phyloP scores from a whole-genome alignment of 352 stramenopile species.

The Globisporangium yorkense region DNA sequence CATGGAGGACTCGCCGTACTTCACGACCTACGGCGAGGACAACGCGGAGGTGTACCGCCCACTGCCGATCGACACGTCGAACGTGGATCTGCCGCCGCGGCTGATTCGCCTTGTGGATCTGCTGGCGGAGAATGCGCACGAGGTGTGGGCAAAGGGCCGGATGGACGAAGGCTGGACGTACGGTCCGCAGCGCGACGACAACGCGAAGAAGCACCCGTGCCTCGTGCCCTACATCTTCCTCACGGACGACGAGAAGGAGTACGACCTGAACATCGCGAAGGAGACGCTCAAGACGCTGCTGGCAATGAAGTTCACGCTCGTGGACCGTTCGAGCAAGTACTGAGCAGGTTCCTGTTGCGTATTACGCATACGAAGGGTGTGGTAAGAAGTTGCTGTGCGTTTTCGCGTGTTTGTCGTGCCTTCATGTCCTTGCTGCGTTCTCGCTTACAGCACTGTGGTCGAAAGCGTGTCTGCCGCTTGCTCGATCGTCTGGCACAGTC shows the following conservation, averaged over 20 bases:
- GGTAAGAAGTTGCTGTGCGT: no score
- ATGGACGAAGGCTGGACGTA: conserved; percentile 89
- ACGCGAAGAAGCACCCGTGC: conserved; percentile 76
- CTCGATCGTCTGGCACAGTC: conserved; percentile 76
- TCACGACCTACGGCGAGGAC: conserved; percentile 56
- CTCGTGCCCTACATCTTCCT: conserved; percentile 87
- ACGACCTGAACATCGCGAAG: conserved; percentile 85
- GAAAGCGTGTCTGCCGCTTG: conserved; percentile 66
- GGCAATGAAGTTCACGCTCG: conserved; percentile 82
- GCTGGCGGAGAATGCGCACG: conserved; percentile 80
- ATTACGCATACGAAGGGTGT: background rate
- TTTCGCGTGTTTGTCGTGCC: background rate
- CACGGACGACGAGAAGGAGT: conserved; percentile 86
- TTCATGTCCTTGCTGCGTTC: background rate
- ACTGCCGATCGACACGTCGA: conserved; percentile 72
- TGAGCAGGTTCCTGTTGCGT: conserved; percentile 9
- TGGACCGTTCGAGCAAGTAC: conserved; percentile 63
- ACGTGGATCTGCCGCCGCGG: conserved; percentile 52
- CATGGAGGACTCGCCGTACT: conserved; percentile 76
- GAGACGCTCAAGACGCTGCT: conserved; percentile 86
- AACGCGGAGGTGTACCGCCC: conserved; percentile 63
- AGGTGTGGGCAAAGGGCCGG: conserved; percentile 81
- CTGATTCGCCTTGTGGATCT: conserved; percentile 74
- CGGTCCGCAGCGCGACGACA: conserved; percentile 68
- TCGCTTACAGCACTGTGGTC: conserved; percentile 34